Percentiles rank a stretch among this genome's conserved stretches.
Conservation (phyloP, 108 stramenopile species). For the Cyclotella atomus region DNA sequence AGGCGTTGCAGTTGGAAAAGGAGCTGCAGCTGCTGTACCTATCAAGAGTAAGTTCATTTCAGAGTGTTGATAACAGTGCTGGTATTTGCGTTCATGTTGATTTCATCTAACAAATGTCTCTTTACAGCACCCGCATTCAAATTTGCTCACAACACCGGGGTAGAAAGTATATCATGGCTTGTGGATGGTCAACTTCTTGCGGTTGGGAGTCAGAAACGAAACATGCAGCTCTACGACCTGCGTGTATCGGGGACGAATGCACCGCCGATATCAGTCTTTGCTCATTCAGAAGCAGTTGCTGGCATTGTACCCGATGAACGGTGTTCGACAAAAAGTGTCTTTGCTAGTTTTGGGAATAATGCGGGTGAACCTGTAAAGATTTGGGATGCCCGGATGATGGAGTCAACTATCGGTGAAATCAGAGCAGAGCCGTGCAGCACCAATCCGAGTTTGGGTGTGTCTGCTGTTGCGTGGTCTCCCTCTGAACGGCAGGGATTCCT, state of each 20-base stretch:
- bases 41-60: slow-evolving; percentile 32
- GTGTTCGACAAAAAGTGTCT: slow-evolving; percentile 30
- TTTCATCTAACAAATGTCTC: slow-evolving; percentile 1
- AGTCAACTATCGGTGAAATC: slow-evolving; percentile 69
- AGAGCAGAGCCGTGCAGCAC: background rate
- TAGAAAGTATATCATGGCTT: slow-evolving; percentile 74
- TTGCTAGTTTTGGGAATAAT: slow-evolving; percentile 64
- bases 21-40: slow-evolving; percentile 19
- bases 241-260: slow-evolving; percentile 62
- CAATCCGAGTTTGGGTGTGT: slow-evolving; percentile 34
- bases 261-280: slow-evolving; percentile 61
- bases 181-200: slow-evolving; percentile 68
- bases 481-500: slow-evolving; percentile 45
- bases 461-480: slow-evolving; percentile 58
- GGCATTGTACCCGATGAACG: slow-evolving; percentile 72
- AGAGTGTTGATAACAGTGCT: background rate
- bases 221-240: slow-evolving; percentile 73
- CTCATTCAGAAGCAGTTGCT: slow-evolving; percentile 72
- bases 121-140: slow-evolving; percentile 38
- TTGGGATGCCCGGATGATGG: slow-evolving; percentile 77
- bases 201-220: slow-evolving; percentile 62
- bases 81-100: background rate
- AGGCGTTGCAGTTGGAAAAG: slow-evolving; percentile 8
- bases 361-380: slow-evolving; percentile 67
- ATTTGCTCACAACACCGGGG: slow-evolving; percentile 65